Evolutionary conservation across 2,329 filamentous ascomycete genomes (phyloP), one percentile per base, ranked within the genome.

Genomic region (Bipolaris bicolor): DNA sequence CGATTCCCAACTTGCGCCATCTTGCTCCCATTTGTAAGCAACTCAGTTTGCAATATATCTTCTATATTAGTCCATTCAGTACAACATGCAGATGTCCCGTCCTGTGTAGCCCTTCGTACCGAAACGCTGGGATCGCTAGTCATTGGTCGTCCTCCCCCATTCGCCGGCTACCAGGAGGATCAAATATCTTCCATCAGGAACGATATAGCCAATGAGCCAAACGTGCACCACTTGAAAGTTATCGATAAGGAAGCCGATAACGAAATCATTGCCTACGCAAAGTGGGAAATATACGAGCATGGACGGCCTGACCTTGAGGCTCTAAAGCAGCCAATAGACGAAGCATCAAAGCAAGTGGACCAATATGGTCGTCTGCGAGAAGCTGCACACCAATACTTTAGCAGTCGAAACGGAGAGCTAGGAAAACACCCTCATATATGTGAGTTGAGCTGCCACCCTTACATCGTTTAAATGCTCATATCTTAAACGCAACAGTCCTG

Each of bases 351-450:
- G 39, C 18, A 22, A 6, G 29, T 52, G 29, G 49, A 52, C 34
- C 39, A 52, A 29, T 52, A 52, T 26, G 39, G 49, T 10, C 24
- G 39, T 7, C 15, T 52, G 3, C 37, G 39, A 44, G 49, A 44
- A 44, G 39, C 39, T 34, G 49, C 49, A 22, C 49, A 52, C 31
- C 24, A 45, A 11, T 52, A 52, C 26, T 52, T 52, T 34, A 37
- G 26, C 22, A 40, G 37, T 11, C 26, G 49, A 11, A 52, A 52
- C 20, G 29, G 49, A 43, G 49, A 34, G 2, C 24, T 52, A 22
- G 49, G 49, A 7, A 34, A 33, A 3, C 26, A 43, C 13, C 49
- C 49, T 10, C 49, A 52, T 34, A 45, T 52, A 52, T 29, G 49
- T 52, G 33, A 52, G 49, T 34, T 24, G n/a, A 34, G 16, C 31